phyloP scores from a whole-genome alignment of 257 asterid species.

The Solanum etuberosum region DNA sequence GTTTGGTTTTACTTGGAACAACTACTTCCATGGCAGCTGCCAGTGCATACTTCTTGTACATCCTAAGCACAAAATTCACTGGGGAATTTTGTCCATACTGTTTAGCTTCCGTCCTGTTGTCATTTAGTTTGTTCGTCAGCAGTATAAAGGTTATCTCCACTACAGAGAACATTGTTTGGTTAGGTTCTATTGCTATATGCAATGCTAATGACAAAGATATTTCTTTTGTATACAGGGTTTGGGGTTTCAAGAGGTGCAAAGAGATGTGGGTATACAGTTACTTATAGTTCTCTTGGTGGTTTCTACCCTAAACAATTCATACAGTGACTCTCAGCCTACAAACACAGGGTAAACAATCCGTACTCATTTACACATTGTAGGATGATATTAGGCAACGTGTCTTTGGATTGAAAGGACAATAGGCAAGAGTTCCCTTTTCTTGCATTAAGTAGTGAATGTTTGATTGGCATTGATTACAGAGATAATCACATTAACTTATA shows the following conservation, averaged over 20 bases:
- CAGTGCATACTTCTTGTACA: conserved; percentile 84
- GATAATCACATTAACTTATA: background rate
- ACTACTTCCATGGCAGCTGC: conserved; percentile 93
- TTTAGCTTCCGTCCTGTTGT: conserved; percentile 58
- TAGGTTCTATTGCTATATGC: background rate
- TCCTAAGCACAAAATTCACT: conserved; percentile 57
- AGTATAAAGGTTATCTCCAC: conserved; percentile 46
- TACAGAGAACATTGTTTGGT: conserved; percentile 4
- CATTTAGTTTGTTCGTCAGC: conserved; percentile 68
- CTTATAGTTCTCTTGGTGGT: conserved; percentile 56
- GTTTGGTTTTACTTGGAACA: conserved; percentile 44
- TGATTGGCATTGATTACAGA: background rate
- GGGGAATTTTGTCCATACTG: conserved; percentile 81
- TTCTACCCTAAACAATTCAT: conserved; percentile 54
- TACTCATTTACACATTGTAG: background rate
- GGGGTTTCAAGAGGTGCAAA: conserved; percentile 41
- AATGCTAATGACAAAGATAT: background rate
- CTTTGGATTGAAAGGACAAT: background rate
- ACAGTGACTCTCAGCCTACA: conserved; percentile 35
- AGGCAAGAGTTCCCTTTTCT: background rate
- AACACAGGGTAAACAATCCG: conserved; percentile 37
- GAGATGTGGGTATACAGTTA: conserved; percentile 54
- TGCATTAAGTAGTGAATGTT: background rate
- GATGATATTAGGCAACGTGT: background rate
- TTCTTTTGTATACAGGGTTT: conserved; percentile 34